Conservation (phyloP, 2,329 filamentous ascomycete species). For the Ceratocystis alfenasii region DNA sequence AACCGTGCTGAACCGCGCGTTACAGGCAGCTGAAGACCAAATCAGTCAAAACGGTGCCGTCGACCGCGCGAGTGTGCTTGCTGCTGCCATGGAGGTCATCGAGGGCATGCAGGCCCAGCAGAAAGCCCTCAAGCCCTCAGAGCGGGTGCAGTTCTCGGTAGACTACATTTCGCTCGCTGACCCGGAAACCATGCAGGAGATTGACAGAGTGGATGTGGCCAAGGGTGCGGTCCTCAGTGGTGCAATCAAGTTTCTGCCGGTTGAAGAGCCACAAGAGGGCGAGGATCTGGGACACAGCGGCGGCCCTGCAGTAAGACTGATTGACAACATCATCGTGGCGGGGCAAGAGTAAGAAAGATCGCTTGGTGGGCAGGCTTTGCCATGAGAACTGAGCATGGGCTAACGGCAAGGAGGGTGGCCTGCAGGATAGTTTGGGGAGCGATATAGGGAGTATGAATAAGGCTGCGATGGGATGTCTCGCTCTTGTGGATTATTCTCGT, state of each 20-base stretch:
- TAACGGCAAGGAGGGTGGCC: background rate
- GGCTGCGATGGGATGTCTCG: too few relatives aligned
- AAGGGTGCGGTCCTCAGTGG: constrained; percentile 78
- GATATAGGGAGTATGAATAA: too few relatives aligned
- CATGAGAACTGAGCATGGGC: background rate
- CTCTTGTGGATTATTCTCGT: background rate
- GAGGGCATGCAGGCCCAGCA: constrained; percentile 48
- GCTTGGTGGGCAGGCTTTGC: background rate
- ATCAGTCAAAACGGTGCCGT: constrained; percentile 34
- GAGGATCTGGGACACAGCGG: constrained; percentile 66
- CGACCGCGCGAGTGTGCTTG: constrained; percentile 55
- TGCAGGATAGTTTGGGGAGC: too few relatives aligned
- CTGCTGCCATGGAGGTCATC: constrained; percentile 52
- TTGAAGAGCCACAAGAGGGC: constrained; percentile 55
- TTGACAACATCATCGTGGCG: constrained; percentile 78
- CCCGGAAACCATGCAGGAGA: constrained; percentile 67
- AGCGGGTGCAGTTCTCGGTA: constrained; percentile 64
- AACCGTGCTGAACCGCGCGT: constrained; percentile 56
- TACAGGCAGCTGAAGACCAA: constrained; percentile 56
- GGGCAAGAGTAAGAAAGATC: constrained; percentile 26
- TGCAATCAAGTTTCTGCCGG: constrained; percentile 76
- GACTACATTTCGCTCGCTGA: constrained; percentile 91
- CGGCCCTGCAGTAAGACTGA: constrained; percentile 68
- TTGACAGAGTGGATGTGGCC: constrained; percentile 55
- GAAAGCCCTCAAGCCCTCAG: constrained; percentile 41